Conservation (phyloP, 805 yeast genomes). For the Kodamaea neixiangensis region DNA sequence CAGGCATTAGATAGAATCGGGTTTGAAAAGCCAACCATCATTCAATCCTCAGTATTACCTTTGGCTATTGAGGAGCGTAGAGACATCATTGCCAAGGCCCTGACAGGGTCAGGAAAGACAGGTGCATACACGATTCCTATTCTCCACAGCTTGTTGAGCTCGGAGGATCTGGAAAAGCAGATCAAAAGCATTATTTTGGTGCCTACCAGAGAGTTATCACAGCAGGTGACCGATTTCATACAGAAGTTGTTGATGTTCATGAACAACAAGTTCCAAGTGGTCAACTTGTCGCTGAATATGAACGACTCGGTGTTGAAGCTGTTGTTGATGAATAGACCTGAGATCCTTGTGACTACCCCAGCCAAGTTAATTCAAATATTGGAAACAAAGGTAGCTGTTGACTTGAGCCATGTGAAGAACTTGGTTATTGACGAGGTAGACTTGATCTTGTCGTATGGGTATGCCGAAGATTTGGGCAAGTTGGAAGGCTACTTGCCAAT, state of each 20-base stretch:
- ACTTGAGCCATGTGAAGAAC: constrained; percentile 59
- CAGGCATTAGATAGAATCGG: constrained; percentile 85
- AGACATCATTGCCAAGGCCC: constrained; percentile 91
- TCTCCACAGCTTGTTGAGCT: constrained; percentile 67
- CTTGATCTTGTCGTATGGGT: constrained; percentile 84
- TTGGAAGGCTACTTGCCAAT: constrained; percentile 67
- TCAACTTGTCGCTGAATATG: constrained; percentile 68
- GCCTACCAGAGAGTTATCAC: constrained; percentile 90
- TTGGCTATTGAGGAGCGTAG: constrained; percentile 86
- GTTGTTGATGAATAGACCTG: constrained; percentile 72
- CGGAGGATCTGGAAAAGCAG: constrained; percentile 25
- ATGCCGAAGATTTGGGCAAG: constrained; percentile 76
- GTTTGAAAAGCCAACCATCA: constrained; percentile 82
- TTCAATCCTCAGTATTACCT: constrained; percentile 91
- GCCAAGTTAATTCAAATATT: constrained; percentile 63
- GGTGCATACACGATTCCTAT: constrained; percentile 89
- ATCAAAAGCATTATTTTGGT: constrained; percentile 74
- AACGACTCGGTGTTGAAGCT: constrained; percentile 73
- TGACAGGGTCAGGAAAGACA: constrained; percentile 96
- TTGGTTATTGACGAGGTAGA: constrained; percentile 96
- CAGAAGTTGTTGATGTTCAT: constrained; percentile 71
- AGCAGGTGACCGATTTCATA: constrained; percentile 75
- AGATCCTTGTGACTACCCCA: constrained; percentile 85
- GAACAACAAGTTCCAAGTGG: constrained; percentile 58
- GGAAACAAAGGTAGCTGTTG: constrained; percentile 42